phyloP scores from a whole-genome alignment of 208 protist genomes.

The Acanthamoeba royreba region DNA sequence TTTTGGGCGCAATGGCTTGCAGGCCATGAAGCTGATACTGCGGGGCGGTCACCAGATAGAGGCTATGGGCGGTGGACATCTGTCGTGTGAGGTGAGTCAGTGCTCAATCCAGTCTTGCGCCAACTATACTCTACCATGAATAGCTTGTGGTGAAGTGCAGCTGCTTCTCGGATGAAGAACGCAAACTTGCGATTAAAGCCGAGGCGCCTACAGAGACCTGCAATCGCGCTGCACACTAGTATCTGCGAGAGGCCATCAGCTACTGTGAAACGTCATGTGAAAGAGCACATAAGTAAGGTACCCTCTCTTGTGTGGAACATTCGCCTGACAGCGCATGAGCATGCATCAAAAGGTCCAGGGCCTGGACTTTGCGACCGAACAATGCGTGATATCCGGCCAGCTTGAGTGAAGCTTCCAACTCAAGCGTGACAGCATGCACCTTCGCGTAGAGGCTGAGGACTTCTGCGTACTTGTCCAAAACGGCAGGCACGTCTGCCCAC shows the following conservation, averaged over 20 bases:
- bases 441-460: conserved; percentile 6
- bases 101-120: too few relatives aligned
- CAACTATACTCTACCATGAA: too few relatives aligned
- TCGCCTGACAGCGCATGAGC: background rate
- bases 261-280: background rate
- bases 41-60: background rate
- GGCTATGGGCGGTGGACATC: conserved; percentile 11
- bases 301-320: conserved; percentile 16
- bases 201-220: background rate
- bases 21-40: background rate
- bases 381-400: background rate
- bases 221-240: background rate
- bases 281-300: background rate
- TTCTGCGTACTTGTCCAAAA: background rate
- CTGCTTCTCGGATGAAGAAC: background rate
- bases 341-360: conserved; percentile 9
- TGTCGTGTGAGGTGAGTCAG: background rate
- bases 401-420: conserved; percentile 7
- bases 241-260: background rate
- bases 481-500: background rate
- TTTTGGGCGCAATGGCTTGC: background rate
- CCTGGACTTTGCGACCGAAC: background rate
- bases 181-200: conserved; percentile 5
- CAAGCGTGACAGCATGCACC: background rate
- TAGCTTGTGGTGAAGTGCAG: conserved; percentile 4